Conservation (phyloP, 768 basidiomycete genomes). For the Xerocomellus dryophilus region DNA sequence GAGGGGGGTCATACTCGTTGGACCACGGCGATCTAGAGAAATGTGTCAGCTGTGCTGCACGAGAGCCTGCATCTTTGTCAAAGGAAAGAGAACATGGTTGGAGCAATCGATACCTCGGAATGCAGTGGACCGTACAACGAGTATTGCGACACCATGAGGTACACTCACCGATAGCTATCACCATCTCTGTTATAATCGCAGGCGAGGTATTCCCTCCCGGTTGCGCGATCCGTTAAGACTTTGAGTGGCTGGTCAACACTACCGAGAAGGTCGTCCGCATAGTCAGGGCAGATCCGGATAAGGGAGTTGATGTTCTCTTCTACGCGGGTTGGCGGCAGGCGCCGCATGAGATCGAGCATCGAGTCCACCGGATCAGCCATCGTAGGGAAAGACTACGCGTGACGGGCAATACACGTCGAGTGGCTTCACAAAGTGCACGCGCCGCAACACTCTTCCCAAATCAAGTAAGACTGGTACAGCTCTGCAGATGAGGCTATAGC, state of each 20-base stretch:
- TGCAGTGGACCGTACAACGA: background rate
- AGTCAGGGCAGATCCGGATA: slow-evolving; percentile 82
- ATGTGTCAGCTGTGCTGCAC: slow-evolving; percentile 13
- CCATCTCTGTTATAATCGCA: slow-evolving; percentile 95
- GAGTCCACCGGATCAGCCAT: slow-evolving; percentile 84
- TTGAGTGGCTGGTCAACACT: slow-evolving; percentile 94
- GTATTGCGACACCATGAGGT: background rate
- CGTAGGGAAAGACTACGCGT: slow-evolving; percentile 9
- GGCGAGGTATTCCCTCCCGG: slow-evolving; percentile 86
- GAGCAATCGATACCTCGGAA: background rate
- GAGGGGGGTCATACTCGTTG: slow-evolving; percentile 88
- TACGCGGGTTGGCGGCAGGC: slow-evolving; percentile 88
- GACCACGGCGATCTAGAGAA: slow-evolving; percentile 90
- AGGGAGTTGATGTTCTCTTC: slow-evolving; percentile 85
- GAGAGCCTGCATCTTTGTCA: background rate
- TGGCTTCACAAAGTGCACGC: background rate
- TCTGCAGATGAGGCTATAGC: too few species aligned
- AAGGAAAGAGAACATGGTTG: background rate
- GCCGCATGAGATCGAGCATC: slow-evolving; percentile 93
- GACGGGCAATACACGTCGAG: background rate
- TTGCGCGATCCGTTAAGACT: slow-evolving; percentile 72
- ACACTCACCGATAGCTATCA: slow-evolving; percentile 70
- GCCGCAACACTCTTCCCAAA: slow-evolving; percentile 1
- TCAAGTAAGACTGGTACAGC: background rate
- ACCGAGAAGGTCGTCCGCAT: slow-evolving; percentile 90